Percentiles rank a stretch among this genome's conserved stretches.
phyloP scores from a whole-genome alignment of 2,329 filamentous ascomycete species.

The Chaetomiaceae sp. region DNA sequence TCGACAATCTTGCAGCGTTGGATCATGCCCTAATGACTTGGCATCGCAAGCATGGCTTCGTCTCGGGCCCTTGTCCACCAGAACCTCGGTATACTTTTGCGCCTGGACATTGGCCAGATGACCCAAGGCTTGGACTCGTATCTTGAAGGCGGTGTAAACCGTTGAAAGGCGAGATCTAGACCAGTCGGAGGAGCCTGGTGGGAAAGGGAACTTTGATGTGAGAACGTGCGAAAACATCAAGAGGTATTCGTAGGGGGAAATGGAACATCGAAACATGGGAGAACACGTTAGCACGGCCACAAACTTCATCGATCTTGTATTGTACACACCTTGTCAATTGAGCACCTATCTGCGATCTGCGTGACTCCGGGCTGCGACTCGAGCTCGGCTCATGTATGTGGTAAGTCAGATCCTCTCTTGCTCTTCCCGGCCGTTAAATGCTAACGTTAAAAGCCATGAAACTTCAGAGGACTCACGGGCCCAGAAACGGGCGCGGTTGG shows the following conservation, averaged over 20 bases:
- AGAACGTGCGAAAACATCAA: no score
- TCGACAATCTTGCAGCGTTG: not conserved
- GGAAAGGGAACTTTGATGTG: not conserved
- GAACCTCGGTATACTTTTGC: constrained; percentile 8
- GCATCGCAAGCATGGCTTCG: constrained; percentile 7
- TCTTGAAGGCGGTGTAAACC: not conserved
- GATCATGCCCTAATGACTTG: constrained; percentile 3
- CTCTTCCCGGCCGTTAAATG: no score
- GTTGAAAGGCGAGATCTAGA: no score
- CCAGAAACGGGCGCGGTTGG: not conserved
- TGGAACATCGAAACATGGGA: not conserved
- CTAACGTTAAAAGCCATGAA: no score
- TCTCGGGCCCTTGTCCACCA: not conserved
- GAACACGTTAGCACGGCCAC: not conserved
- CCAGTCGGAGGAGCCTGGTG: no score
- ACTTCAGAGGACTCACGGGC: not conserved
- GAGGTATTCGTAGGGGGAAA: no score
- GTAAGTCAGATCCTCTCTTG: no score
- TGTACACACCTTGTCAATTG: not conserved
- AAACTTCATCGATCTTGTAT: not conserved
- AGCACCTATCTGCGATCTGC: no score
- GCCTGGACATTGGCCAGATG: not conserved
- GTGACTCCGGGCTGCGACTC: no score
- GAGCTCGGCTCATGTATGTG: no score
- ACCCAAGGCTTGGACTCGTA: not conserved